Conservation (phyloP, 1,284 basidiomycete species). For the Moesziomyces globuligerus region DNA sequence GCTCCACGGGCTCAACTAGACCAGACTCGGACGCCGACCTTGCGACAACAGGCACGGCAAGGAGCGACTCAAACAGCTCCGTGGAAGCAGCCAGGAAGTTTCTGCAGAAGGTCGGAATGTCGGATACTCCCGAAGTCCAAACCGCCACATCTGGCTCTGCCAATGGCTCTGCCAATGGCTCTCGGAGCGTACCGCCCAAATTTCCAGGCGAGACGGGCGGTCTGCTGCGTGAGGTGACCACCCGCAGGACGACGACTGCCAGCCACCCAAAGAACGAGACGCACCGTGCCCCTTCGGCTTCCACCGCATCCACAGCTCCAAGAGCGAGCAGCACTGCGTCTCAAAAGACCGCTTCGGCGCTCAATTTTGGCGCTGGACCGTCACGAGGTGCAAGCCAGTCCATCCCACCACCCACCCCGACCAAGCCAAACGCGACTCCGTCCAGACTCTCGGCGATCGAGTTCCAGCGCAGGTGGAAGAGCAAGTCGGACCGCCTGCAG, state of each 20-base stretch:
- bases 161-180: not conserved
- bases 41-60: not conserved
- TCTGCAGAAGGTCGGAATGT: slow-evolving; percentile 33
- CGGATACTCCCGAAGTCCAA: not conserved
- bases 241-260: slow-evolving; percentile 15
- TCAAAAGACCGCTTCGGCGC: slow-evolving; percentile 31
- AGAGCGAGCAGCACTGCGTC: not conserved
- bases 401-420: not conserved
- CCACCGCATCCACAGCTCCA: not conserved
- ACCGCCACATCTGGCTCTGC: no score
- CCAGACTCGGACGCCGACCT: no score
- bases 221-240: slow-evolving; percentile 32
- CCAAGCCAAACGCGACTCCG: not conserved
- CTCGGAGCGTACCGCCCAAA: slow-evolving; percentile 15
- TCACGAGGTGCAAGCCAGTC: not conserved
- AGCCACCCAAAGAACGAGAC: not conserved
- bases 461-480: slow-evolving; percentile 46
- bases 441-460: slow-evolving; percentile 33
- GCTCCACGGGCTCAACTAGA: no score
- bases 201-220: slow-evolving; percentile 38
- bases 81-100: slow-evolving; percentile 42
- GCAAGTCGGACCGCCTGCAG: slow-evolving; percentile 10
- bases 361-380: slow-evolving; percentile 25
- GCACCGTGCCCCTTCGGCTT: not conserved
- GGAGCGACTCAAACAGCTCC: slow-evolving; percentile 14